These are phyloP conservation scores for Trypethelium eluteriae DNA, from an alignment of 495 filamentous ascomycete genomes.

Conservation along the genomic window DNA sequence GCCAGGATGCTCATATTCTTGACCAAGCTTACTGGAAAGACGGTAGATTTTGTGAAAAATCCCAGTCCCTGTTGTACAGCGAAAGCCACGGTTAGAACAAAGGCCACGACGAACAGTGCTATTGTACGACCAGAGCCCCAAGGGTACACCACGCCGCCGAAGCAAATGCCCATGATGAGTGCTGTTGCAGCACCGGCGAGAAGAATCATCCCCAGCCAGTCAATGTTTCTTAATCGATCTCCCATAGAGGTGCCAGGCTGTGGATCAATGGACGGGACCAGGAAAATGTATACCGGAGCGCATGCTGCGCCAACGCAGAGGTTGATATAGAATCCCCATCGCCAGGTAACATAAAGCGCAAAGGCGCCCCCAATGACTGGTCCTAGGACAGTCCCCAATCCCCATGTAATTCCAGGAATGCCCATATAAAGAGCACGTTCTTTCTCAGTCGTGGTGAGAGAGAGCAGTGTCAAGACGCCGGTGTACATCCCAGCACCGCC, in stretches of 20 bases:
- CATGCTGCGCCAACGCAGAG: constrained; percentile 51
- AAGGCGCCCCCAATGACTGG: constrained; percentile 36
- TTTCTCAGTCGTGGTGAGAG: constrained; percentile 62
- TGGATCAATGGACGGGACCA: constrained; percentile 46
- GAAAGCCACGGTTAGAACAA: constrained; percentile 17
- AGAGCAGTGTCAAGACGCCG: constrained; percentile 73
- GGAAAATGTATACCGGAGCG: constrained; percentile 50
- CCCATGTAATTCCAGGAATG: constrained; percentile 13
- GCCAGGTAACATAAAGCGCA: constrained; percentile 51
- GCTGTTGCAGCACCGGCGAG: constrained; percentile 16
- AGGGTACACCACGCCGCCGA: constrained; percentile 19
- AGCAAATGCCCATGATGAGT: constrained; percentile 23
- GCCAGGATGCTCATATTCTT: constrained; percentile 16
- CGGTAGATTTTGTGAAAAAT: constrained; percentile 22
- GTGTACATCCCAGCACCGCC: constrained; percentile 69
- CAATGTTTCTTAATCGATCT: constrained; percentile 35
- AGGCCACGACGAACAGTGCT: constrained; percentile 13
- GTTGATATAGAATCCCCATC: constrained; percentile 79
- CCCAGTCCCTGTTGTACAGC: constrained; percentile 18
- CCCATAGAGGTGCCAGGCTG: constrained; percentile 32
- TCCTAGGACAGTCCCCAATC: constrained; percentile 8
- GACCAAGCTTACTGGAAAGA: constrained; percentile 16
- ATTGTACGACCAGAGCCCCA: constrained; percentile 22
- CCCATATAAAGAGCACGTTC: constrained; percentile 39
- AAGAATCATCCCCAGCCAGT: constrained; percentile 35